Base-by-base conservation (phyloP, 495 filamentous ascomycete species). In the Daldinia concentrica region DNA sequence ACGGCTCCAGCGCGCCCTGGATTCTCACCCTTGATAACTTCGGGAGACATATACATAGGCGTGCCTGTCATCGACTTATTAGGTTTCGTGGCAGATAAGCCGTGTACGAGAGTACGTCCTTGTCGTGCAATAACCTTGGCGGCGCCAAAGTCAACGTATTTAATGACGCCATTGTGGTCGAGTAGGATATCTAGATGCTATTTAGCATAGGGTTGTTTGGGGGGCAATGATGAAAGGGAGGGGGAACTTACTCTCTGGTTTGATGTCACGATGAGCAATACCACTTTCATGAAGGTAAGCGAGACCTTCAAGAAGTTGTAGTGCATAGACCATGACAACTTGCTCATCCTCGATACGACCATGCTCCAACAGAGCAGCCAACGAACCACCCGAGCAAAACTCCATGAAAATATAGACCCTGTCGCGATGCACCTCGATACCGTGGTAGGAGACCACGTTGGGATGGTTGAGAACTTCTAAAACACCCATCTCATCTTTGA, bases 361-460 rank as follows among this genome's bases (percentile, higher is more conserved):
- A 75, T 99, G 94, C 79, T 99, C 95, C 17, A 99, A 83, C 64
- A 98, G 82, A 24, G 86, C 89, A 48, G 95, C 94, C n/a, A 99
- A 82, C 5, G 95, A 97, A 17, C 95, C 95, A 32, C 96, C 95
- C 3, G 92, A 94, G 74, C 95, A 99, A 79, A 96, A 98, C 79
- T 99, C 95, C 95, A 99, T 99, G 81, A 99, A 99, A 71, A 99
- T 96, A 80, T 98, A 99, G 6, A 98, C 96, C 74, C 97, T 97
- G 83, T 99, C 95, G 41, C 95, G 88, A 79, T 98, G 95, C 3
- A 98, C 95, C 78, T 99, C 95, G 74, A 99, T 98, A 55, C 95
- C 95, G 74, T 95, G 94, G 80, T 99, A 99, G 6, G 93, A 93
- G 6, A 99, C 95, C 50, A 99, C 94, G 76, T 99, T 98, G 7